Evolutionary conservation across 257 asterid genomes (phyloP).

Genomic region (Solanum paucissectum): DNA sequence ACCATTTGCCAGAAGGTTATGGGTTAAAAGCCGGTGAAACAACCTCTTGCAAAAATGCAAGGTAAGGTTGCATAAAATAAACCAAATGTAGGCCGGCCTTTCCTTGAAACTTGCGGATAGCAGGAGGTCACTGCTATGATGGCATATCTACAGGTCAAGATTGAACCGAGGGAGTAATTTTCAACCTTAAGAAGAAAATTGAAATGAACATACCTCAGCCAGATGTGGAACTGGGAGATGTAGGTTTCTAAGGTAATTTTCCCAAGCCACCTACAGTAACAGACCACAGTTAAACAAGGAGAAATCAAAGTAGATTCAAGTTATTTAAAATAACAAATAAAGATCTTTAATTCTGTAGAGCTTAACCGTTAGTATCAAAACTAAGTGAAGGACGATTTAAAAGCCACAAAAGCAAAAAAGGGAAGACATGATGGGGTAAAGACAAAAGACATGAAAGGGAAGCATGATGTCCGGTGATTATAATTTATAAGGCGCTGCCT

Average conservation of each 20-base stretch:
- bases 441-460: background rate
- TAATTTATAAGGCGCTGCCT: background rate
- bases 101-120: background rate
- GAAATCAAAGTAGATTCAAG: background rate
- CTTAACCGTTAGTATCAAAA: background rate
- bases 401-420: background rate
- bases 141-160: background rate
- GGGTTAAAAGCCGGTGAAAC: background rate
- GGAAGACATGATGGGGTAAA: background rate
- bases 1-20: background rate
- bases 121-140: background rate
- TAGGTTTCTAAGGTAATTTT: conserved; percentile 90
- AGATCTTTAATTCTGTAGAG: background rate
- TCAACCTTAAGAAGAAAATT: background rate
- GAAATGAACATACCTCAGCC: conserved; percentile 65
- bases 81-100: background rate
- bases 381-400: background rate
- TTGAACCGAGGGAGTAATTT: background rate
- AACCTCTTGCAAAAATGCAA: background rate
- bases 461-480: background rate
- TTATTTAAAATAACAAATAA: background rate
- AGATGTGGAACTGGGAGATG: conserved; percentile 96
- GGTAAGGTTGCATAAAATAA: background rate
- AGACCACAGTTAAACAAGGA: conserved; percentile 17
- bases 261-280: conserved; percentile 83